Evolutionary conservation across 345 rosid species (phyloP).

Genomic region (Microthlaspi erraticum): DNA sequence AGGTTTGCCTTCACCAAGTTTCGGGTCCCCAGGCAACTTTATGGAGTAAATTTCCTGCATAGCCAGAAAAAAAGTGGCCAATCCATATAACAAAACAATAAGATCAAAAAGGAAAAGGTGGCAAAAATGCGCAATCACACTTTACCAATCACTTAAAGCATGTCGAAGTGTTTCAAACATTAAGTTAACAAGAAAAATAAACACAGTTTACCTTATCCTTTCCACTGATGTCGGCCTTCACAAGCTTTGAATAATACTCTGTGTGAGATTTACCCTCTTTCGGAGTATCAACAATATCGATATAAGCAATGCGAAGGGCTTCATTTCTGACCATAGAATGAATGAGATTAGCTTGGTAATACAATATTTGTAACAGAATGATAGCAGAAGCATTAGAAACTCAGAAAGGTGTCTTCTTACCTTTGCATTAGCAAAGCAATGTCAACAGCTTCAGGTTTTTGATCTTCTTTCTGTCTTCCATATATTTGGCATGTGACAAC

Average conservation of each 20-base stretch:
- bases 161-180: constrained; percentile 25
- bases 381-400: constrained; percentile 26
- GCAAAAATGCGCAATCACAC: constrained; percentile 18
- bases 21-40: constrained; percentile 95
- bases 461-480: constrained; percentile 96
- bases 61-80: constrained; percentile 25
- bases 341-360: constrained; percentile 25
- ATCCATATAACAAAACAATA: constrained; percentile 4
- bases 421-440: constrained; percentile 94
- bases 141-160: constrained; percentile 17
- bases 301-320: constrained; percentile 97
- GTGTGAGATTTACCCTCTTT: constrained; percentile 73
- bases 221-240: constrained; percentile 93
- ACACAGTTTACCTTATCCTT: constrained; percentile 79
- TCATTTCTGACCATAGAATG: constrained; percentile 71
- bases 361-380: constrained; percentile 17
- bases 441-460: constrained; percentile 90
- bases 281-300: constrained; percentile 84
- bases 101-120: constrained; percentile 8
- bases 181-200: constrained; percentile 32
- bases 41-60: constrained; percentile 91
- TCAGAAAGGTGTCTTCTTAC: constrained; percentile 46
- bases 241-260: constrained; percentile 89
- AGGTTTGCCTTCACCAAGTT: constrained; percentile 98
- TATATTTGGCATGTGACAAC: constrained; percentile 97